Base-by-base conservation (phyloP, 106 monocot species). In the Dendrobium officinale region DNA sequence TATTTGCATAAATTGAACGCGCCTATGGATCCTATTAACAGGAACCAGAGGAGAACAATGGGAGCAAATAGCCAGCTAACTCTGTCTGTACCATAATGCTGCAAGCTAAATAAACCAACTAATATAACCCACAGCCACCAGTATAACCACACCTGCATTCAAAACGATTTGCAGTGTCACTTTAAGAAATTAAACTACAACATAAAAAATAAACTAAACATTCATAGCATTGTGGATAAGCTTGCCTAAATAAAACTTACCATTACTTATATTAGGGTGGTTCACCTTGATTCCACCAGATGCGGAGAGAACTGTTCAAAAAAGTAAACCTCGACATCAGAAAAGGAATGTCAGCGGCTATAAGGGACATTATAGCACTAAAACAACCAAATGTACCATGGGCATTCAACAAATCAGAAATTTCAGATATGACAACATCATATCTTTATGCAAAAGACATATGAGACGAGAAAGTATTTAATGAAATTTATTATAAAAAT, bases 11-110 rank as follows among this genome's bases (percentile, higher is more conserved):
- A 78, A 48, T 92, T 92, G 42, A 84, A 0, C 41, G 84, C 74
- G 17, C 92, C 92, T 72, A 87, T 89, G n/a, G 42, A 40, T 75
- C 92, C 92, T 75, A 92, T 92, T 44, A 84, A 44, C 70, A 92
- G 9, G 82, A 92, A 89, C 92, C 92, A 92, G 42, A 89, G 26
- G 42, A 92, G 85, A 48, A 92, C 92, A 59, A 92, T 44, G 40
- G 92, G 92, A 56, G 92, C 89, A 84, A 92, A 92, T 49, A 92
- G 82, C 89, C 89, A 92, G 42, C 89, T 89, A 41, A 92, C 92
- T 84, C 44, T 89, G 49, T 89, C 87, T 51, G 92, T 89, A 45
- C 92, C 92, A 79, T 82, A 87, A 78, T 89, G 89, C 82, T 92
- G 92, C 85, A 92, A 27, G 80, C 84, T 83, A 78, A 92, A 89